A percentile compares a stretch with the other conserved stretches of the same genome.
phyloP scores from a whole-genome alignment of 2,329 filamentous ascomycete species.

The Pyrenochaeta sp. region DNA sequence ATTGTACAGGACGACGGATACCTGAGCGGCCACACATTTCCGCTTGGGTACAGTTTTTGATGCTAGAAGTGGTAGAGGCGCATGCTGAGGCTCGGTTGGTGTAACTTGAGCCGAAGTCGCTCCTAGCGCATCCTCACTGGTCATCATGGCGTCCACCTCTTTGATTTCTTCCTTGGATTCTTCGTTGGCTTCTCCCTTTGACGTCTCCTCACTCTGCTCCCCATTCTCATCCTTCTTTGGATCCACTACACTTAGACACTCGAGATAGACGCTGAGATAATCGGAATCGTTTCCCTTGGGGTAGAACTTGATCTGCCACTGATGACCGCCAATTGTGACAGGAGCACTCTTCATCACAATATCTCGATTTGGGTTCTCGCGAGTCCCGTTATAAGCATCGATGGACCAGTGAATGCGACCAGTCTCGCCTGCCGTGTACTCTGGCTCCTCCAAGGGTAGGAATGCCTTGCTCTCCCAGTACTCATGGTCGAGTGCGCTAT shows the following conservation, averaged over 20 bases:
- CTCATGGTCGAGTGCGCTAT: constrained; percentile 65
- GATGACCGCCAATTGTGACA: constrained; percentile 65
- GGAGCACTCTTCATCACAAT: constrained; percentile 66
- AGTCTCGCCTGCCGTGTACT: constrained; percentile 62
- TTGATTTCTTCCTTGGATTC: constrained; percentile 4
- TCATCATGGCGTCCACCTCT: constrained; percentile 17
- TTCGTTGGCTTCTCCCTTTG: not conserved
- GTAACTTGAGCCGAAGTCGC: constrained; percentile 1
- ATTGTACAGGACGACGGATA: constrained; percentile 70
- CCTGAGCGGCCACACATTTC: constrained; percentile 63
- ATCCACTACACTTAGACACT: constrained; percentile 62
- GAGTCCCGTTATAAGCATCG: constrained; percentile 67
- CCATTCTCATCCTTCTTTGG: constrained; percentile 23
- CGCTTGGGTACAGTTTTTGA: constrained; percentile 49
- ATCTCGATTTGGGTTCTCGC: constrained; percentile 66
- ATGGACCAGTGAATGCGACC: constrained; percentile 68
- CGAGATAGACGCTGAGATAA: constrained; percentile 68
- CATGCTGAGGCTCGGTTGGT: constrained; percentile 35
- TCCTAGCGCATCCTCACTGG: constrained; percentile 6
- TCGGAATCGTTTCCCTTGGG: constrained; percentile 67
- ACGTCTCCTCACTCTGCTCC: constrained; percentile 3
- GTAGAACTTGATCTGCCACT: constrained; percentile 73
- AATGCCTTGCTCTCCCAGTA: constrained; percentile 68
- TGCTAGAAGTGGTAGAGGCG: constrained; percentile 49
- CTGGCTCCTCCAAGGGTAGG: constrained; percentile 64